Conservation (phyloP, 2,329 filamentous ascomycete species). For the Colletotrichum higginsianum region DNA sequence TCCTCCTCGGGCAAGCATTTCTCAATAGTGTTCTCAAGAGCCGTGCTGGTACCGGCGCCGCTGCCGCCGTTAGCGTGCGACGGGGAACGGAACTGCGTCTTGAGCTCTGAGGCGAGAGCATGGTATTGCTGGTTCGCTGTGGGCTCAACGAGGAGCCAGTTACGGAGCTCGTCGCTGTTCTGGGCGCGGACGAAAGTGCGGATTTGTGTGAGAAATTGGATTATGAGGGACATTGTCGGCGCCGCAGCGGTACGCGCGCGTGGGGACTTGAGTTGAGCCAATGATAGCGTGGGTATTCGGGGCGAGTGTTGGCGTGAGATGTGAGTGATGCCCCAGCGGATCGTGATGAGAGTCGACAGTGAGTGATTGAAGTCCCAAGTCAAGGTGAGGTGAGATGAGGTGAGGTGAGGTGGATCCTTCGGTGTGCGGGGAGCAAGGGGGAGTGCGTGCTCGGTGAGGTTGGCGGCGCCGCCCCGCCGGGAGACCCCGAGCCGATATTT, state of each 20-base stretch:
- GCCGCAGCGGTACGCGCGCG: constrained; percentile 8
- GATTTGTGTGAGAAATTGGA: constrained; percentile 78
- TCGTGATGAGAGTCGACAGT: constrained; percentile 18
- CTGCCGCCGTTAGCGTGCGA: not conserved
- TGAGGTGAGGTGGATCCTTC: constrained; percentile 32
- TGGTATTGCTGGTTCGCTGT: constrained; percentile 77
- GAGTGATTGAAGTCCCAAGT: not conserved
- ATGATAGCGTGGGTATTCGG: not conserved
- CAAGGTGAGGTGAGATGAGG: constrained; percentile 22
- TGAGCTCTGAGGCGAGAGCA: constrained; percentile 78
- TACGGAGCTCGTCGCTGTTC: constrained; percentile 76
- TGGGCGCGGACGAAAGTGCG: constrained; percentile 72
- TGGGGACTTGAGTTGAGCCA: not conserved
- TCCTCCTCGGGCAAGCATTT: constrained; percentile 75
- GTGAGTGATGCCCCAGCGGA: constrained; percentile 1
- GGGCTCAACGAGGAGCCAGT: constrained; percentile 83
- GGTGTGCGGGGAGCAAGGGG: constrained; percentile 16
- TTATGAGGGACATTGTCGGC: constrained; percentile 71
- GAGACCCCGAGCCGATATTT: not conserved
- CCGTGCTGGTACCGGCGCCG: constrained; percentile 53
- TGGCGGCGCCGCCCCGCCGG: not conserved
- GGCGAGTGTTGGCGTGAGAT: constrained; percentile 2
- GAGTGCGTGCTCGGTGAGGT: constrained; percentile 24
- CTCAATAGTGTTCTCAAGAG: constrained; percentile 75
- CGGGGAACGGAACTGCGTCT: constrained; percentile 64